Conservation (phyloP, 2,329 filamentous ascomycete species). For the Botrytis porri region DNA sequence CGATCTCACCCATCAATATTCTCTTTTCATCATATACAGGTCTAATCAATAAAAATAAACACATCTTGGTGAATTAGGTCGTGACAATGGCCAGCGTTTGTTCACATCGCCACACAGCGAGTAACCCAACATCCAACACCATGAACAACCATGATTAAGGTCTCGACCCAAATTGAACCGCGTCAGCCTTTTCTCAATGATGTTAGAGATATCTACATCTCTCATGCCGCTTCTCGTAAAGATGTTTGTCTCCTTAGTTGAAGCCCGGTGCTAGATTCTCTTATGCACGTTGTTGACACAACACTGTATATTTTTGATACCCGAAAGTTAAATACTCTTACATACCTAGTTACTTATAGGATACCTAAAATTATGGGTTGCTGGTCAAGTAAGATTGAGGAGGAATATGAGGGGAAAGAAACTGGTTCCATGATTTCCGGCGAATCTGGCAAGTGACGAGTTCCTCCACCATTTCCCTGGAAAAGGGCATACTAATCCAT, state of each 20-base stretch:
- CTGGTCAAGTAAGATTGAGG: neutral
- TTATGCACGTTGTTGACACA: neutral
- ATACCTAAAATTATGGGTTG: slow-evolving; percentile 6
- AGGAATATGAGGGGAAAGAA: neutral
- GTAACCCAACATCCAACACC: slow-evolving; percentile 7
- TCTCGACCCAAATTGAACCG: neutral
- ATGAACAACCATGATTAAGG: neutral
- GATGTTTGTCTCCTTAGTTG: neutral
- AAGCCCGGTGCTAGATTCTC: neutral
- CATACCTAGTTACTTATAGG: neutral
- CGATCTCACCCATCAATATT: neutral
- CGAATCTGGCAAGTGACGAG: neutral
- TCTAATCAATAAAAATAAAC: neutral
- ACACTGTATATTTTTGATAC: neutral
- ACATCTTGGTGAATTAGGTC: neutral
- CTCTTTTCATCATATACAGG: accelerated
- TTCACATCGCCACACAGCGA: neutral
- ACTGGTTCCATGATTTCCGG: neutral
- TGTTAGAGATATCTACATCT: slow-evolving; percentile 4
- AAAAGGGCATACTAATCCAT: neutral
- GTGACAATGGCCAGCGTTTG: slow-evolving; percentile 1
- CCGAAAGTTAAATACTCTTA: neutral
- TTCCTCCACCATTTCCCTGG: neutral
- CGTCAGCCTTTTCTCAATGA: neutral
- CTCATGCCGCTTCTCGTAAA: neutral